Percentiles rank a stretch among this genome's conserved stretches.
These are phyloP conservation scores for Podospora australis DNA, from an alignment of 495 filamentous ascomycete genomes.

Conservation along the genomic window DNA sequence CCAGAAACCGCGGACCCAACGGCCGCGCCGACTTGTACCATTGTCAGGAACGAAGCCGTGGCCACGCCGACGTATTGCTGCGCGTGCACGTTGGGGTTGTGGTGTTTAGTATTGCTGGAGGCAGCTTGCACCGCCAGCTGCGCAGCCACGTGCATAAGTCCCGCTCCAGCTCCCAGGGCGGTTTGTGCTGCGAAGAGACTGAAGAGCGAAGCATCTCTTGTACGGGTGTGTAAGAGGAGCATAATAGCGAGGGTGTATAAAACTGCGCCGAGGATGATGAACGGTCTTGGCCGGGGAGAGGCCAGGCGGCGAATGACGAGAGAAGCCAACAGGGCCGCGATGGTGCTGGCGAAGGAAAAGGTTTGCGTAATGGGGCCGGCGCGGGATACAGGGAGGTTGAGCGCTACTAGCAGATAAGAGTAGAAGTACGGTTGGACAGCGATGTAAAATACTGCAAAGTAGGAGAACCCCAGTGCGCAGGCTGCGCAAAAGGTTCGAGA, in stretches of 20 bases:
- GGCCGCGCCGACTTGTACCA: constrained; percentile 54
- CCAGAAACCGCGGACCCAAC: constrained; percentile 54
- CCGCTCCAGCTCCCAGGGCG: constrained; percentile 60
- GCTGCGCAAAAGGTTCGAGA: constrained; percentile 58
- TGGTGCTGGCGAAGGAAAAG: constrained; percentile 46
- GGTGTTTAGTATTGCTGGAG: background rate
- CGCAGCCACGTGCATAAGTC: constrained; percentile 48
- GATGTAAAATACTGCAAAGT: constrained; percentile 59
- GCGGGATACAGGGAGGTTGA: constrained; percentile 45
- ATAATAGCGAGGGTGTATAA: constrained; percentile 56
- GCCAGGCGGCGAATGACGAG: constrained; percentile 46
- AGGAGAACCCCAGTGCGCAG: constrained; percentile 46
- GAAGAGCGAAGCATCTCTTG: constrained; percentile 40
- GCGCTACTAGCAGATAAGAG: constrained; percentile 60
- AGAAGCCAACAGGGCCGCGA: constrained; percentile 48
- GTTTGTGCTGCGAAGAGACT: constrained; percentile 64
- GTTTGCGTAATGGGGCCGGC: constrained; percentile 49
- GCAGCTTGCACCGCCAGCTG: constrained; percentile 56
- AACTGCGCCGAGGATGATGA: constrained; percentile 44
- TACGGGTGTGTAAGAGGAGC: constrained; percentile 63
- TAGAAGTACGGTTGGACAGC: constrained; percentile 55
- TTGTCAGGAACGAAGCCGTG: constrained; percentile 52
- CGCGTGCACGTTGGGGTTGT: too few species aligned
- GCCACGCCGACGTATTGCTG: constrained; percentile 52
- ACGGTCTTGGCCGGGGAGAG: constrained; percentile 20